Evolutionary conservation across 2,329 filamentous ascomycete species (phyloP).

Genomic region (Botrytis cinerea): DNA sequence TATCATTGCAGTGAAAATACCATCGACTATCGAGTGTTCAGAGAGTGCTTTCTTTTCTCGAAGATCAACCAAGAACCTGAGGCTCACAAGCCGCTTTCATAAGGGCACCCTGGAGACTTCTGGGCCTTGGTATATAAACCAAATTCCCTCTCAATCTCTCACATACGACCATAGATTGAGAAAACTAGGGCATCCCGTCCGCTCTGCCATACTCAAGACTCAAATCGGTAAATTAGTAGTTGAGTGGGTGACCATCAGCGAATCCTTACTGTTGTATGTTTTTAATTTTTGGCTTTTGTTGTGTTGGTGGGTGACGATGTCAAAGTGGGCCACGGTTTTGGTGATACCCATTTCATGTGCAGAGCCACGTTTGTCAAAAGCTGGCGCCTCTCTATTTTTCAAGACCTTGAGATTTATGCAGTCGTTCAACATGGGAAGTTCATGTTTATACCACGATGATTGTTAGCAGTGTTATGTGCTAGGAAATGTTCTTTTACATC

Average conservation of each 20-base stretch:
- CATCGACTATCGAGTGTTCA: neutral
- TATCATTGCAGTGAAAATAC: neutral
- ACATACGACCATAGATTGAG: slow-evolving; percentile 21
- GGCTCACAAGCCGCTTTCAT: neutral
- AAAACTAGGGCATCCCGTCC: slow-evolving; percentile 22
- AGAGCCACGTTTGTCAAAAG: neutral
- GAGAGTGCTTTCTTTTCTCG: neutral
- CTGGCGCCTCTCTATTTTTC: neutral
- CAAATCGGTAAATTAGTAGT: slow-evolving; percentile 23
- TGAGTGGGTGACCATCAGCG: slow-evolving; percentile 25
- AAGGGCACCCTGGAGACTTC: neutral
- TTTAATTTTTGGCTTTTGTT: neutral
- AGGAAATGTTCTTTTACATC: neutral
- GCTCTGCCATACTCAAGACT: slow-evolving; percentile 23
- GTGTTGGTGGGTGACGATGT: slow-evolving; percentile 14
- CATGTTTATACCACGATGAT: neutral
- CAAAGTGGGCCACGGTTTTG: neutral
- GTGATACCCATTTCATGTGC: neutral
- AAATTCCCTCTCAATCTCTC: neutral
- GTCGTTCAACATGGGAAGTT: neutral
- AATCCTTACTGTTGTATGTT: slow-evolving; percentile 23
- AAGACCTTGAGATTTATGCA: too few species aligned
- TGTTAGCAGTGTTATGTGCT: neutral
- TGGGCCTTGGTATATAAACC: neutral
- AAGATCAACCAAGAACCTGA: neutral